Evolutionary conservation across 2,329 filamentous ascomycete species (phyloP).

Genomic region (Colletotrichum chlorophyti): DNA sequence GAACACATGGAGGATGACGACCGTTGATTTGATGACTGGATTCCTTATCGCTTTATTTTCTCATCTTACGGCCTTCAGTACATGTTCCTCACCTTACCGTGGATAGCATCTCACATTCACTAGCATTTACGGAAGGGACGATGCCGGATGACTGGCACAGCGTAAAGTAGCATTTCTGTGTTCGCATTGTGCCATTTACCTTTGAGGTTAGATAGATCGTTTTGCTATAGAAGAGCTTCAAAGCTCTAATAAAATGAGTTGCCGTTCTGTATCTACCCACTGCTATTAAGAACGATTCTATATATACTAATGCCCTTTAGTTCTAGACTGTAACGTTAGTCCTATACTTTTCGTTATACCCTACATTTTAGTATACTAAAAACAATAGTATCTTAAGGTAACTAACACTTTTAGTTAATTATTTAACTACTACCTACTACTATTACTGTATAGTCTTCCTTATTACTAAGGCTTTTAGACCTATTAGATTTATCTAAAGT

Average conservation of each 20-base stretch:
- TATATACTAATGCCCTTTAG: too few relatives aligned
- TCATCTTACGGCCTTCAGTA: neutral
- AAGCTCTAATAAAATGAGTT: slow-evolving; percentile 18
- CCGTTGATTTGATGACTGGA: neutral
- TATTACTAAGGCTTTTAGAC: too few relatives aligned
- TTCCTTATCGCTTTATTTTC: neutral
- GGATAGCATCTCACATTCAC: slow-evolving; percentile 4
- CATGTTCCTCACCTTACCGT: neutral
- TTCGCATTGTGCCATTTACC: neutral
- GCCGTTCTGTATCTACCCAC: too few relatives aligned
- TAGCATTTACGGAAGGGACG: neutral
- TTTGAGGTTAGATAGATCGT: slow-evolving; percentile 4
- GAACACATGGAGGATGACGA: slow-evolving; percentile 4
- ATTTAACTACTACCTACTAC: too few relatives aligned
- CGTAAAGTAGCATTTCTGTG: neutral
- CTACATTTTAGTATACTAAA: too few relatives aligned
- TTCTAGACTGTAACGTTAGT: neutral
- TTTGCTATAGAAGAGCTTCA: slow-evolving; percentile 19
- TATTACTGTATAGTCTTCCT: too few relatives aligned
- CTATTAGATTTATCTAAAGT: too few relatives aligned
- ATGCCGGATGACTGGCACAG: neutral
- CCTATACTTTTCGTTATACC: too few relatives aligned
- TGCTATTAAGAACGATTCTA: neutral
- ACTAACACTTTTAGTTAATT: too few relatives aligned
- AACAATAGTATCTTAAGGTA: too few relatives aligned